These are phyloP conservation scores for Talaromyces verruculosus DNA, from an alignment of 2,329 filamentous ascomycete genomes.

Conservation along the genomic window DNA sequence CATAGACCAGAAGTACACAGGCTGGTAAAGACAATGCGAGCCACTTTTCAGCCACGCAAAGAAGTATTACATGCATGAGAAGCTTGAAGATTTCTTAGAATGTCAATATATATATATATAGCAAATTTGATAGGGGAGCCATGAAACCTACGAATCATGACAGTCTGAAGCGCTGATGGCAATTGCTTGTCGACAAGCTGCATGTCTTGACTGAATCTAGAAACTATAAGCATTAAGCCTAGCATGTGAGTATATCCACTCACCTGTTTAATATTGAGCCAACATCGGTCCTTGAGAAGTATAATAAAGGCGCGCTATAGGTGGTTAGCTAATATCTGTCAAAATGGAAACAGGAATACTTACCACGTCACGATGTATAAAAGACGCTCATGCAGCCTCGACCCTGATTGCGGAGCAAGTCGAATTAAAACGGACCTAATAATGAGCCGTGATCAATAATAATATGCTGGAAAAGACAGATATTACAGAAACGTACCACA, in stretches of 20 bases:
- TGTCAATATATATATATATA: neutral
- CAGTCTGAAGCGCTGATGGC: slow-evolving; percentile 28
- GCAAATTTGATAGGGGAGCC: neutral
- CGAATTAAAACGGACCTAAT: slow-evolving; percentile 12
- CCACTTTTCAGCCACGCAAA: slow-evolving; percentile 7
- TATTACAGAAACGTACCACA: slow-evolving; percentile 6
- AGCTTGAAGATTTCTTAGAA: slow-evolving; percentile 15
- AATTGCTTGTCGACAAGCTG: slow-evolving; percentile 47
- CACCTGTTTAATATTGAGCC: slow-evolving; percentile 17
- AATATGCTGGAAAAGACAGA: neutral
- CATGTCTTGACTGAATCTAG: slow-evolving; percentile 39
- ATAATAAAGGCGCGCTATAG: slow-evolving; percentile 12
- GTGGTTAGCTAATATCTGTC: neutral
- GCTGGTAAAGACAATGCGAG: slow-evolving; percentile 8
- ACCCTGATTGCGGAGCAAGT: slow-evolving; percentile 18
- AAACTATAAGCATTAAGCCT: neutral
- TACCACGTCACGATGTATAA: slow-evolving; percentile 13
- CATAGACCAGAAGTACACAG: slow-evolving; percentile 42
- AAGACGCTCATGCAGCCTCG: slow-evolving; percentile 13
- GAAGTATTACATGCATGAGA: slow-evolving; percentile 11
- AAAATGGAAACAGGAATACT: neutral
- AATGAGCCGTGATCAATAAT: neutral
- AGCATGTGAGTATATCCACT: neutral
- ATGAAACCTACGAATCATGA: slow-evolving; percentile 8
- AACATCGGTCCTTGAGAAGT: slow-evolving; percentile 11